Percentiles rank a stretch among this genome's conserved stretches.
phyloP scores from a whole-genome alignment of 2,329 filamentous ascomycete genomes.

The Venturia oleaginea region DNA sequence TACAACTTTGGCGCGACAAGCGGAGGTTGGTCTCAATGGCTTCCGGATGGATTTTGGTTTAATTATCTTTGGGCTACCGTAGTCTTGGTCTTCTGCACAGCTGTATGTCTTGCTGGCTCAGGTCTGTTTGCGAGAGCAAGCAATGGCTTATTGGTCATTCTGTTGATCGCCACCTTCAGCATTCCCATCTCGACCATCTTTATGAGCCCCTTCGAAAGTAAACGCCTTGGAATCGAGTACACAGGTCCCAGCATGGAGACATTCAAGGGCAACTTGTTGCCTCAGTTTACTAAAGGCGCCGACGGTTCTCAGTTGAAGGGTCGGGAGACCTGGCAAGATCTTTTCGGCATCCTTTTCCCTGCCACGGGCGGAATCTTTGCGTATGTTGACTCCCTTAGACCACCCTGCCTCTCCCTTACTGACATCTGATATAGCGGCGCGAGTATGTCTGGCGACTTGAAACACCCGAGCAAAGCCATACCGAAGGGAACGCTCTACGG shows the following conservation, averaged over 20 bases:
- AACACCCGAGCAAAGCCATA: conserved; percentile 74
- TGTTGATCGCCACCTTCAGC: conserved; percentile 66
- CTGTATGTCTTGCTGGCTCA: conserved; percentile 70
- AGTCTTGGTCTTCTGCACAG: conserved; percentile 62
- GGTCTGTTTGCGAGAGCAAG: conserved; percentile 72
- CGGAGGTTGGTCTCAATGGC: conserved; percentile 48
- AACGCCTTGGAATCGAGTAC: conserved; percentile 57
- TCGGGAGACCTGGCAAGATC: conserved; percentile 63
- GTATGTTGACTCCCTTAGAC: conserved; percentile 25
- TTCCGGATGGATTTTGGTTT: conserved; percentile 67
- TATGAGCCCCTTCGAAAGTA: conserved; percentile 56
- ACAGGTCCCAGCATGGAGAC: conserved; percentile 68
- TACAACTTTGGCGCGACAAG: conserved; percentile 58
- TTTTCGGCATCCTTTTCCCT: conserved; percentile 82
- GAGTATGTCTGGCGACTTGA: conserved; percentile 83
- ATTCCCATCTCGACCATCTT: conserved; percentile 72
- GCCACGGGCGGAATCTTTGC: conserved; percentile 54
- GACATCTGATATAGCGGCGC: conserved; percentile 46
- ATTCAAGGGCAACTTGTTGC: conserved; percentile 63
- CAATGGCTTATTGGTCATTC: conserved; percentile 62
- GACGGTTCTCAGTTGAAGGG: conserved; percentile 53
- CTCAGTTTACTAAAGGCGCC: conserved; percentile 53
- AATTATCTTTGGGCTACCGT: conserved; percentile 66
- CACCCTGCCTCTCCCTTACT: background rate
- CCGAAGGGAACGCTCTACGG: conserved; percentile 76